A percentile compares a stretch with the other conserved stretches of the same genome.
These are phyloP conservation scores for Nematocida minor DNA, from an alignment of 371 early-diverging fungal genomes.

Conservation along the genomic window DNA sequence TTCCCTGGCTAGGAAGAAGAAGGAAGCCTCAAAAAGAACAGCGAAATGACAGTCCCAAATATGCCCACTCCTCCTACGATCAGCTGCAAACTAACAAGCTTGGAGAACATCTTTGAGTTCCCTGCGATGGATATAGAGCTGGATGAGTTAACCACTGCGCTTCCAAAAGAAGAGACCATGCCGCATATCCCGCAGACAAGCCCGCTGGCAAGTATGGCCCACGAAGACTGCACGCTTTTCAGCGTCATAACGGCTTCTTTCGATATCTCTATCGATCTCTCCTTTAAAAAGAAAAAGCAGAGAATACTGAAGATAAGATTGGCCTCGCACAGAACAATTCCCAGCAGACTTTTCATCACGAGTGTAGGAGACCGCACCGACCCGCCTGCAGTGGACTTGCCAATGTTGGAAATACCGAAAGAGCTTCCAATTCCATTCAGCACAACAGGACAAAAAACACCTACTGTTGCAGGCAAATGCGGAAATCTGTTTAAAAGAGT, in stretches of 20 bases:
- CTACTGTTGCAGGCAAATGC: slow-evolving; percentile 42
- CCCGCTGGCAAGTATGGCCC: slow-evolving; percentile 52
- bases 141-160: slow-evolving; percentile 61
- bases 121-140: slow-evolving; percentile 63
- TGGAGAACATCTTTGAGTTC: slow-evolving; percentile 61
- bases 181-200: slow-evolving; percentile 58
- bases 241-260: background rate
- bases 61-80: slow-evolving; percentile 63
- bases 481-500: background rate
- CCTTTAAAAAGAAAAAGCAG: slow-evolving; percentile 53
- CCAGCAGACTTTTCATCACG: slow-evolving; percentile 61
- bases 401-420: slow-evolving; percentile 57
- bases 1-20: no score
- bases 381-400: slow-evolving; percentile 60
- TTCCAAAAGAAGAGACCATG: slow-evolving; percentile 59
- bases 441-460: slow-evolving; percentile 58
- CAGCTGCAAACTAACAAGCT: slow-evolving; percentile 63
- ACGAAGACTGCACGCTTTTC: background rate
- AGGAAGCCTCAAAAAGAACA: slow-evolving; percentile 11
- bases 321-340: slow-evolving; percentile 65
- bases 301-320: slow-evolving; percentile 60
- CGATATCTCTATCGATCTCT: slow-evolving; percentile 6
- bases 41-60: slow-evolving; percentile 59
- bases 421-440: slow-evolving; percentile 60
- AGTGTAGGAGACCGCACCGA: slow-evolving; percentile 59